Base-by-base conservation (phyloP, 352 stramenopile species). In the Phytophthora melonis region DNA sequence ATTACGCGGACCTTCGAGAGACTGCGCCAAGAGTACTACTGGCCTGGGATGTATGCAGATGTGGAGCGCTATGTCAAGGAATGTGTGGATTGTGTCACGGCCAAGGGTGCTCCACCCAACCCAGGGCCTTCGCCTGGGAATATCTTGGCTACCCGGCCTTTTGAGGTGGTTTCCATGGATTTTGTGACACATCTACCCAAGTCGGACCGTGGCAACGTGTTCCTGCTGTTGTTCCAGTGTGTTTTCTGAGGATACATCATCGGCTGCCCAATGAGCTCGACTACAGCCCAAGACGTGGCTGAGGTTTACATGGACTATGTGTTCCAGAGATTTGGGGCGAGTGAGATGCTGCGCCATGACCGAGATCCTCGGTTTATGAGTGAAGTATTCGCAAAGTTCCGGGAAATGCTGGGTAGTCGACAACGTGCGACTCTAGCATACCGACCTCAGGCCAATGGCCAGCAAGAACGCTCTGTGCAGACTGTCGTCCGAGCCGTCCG, bases 281-380 rank as follows among this genome's bases (percentile, higher is more conserved):
- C 67, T 0, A 63, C 58, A 0, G 70, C 70, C 2, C 61, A 77
- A 16, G 66, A 66, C 7, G 66, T 78, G 0, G 65, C 71, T 1
- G 65, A 80, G 59, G 78, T 59, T 0, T 82, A 79, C 23, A 58
- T 77, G 23, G 36, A 63, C 36, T 54, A 64, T 0, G 68, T 84
- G 13, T 79, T 74, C 63, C 36, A 55, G 2, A 50, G 59, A 5
- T 83, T 77, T 13, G 78, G 75, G 4, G 75, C 78, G 0, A 75
- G 63, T 14, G 23, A 63, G 0, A 2, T 73, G 14, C 68, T 81
- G 3, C 69, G 69, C 0, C 69, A 74, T 11, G 75, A 82, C n/a
- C 71, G 27, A 32, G 27, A 32, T 32, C 27, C 27, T 32, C 27
- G 27, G 27, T 32, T 32, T 32, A 32, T 32, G 27, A 32, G 27